Evolutionary conservation across 148 eudicot genomes (phyloP).

Genomic region (Rhododendron simsii): DNA sequence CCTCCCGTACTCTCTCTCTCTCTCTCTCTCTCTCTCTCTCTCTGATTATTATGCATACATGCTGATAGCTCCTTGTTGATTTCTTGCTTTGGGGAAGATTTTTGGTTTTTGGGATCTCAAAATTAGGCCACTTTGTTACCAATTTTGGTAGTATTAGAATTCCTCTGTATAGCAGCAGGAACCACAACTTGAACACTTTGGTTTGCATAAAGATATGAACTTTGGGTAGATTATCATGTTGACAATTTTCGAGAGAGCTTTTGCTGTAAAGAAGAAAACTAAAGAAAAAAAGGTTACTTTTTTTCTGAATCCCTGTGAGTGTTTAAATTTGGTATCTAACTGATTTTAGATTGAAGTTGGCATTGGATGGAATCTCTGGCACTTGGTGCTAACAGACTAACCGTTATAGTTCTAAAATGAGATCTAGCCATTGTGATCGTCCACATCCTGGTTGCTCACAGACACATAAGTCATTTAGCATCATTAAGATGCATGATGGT

Average conservation of each 20-base stretch:
- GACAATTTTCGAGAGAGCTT: neutral
- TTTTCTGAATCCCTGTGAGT: neutral
- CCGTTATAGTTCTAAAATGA: neutral
- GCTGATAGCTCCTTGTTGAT: neutral
- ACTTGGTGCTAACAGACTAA: neutral
- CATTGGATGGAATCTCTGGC: neutral
- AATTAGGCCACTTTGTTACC: neutral
- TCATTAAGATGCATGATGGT: neutral
- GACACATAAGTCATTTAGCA: neutral
- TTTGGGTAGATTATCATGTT: neutral
- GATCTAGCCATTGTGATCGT: neutral
- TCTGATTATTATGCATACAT: neutral
- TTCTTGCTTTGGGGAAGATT: neutral
- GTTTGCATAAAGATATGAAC: neutral
- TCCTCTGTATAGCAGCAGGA: neutral
- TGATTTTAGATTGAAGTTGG: neutral
- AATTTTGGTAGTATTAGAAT: neutral
- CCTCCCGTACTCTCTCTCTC: conserved; percentile 33
- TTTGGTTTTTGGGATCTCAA: conserved; percentile 1
- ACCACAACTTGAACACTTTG: neutral
- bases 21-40: neutral
- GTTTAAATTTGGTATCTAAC: neutral
- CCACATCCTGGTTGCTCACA: neutral
- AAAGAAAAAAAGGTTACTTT: too few species aligned
- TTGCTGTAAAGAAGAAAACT: too few species aligned